Percentiles rank a stretch among this genome's conserved stretches.
Evolutionary conservation across 2,329 filamentous ascomycete genomes (phyloP).

Genomic region (Claviceps pusilla): DNA sequence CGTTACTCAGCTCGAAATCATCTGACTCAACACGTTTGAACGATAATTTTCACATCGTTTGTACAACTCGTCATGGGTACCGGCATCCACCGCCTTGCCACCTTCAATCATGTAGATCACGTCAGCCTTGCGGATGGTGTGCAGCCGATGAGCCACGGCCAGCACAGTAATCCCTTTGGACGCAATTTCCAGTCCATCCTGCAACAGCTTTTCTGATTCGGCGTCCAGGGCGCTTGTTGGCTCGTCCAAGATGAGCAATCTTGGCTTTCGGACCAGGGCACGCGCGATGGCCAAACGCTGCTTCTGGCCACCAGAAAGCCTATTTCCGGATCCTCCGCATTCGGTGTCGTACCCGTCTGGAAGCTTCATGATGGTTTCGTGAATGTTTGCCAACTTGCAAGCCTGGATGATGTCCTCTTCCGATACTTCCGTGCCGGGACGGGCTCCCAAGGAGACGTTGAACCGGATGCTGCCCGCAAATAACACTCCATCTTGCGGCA

Average conservation of each 20-base stretch:
- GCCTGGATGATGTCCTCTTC: slow-evolving; percentile 45
- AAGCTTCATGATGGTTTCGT: slow-evolving; percentile 39
- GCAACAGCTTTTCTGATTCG: slow-evolving; percentile 30
- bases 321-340: slow-evolving; percentile 46
- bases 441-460: slow-evolving; percentile 33
- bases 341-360: slow-evolving; percentile 43
- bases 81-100: slow-evolving; percentile 21
- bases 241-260: slow-evolving; percentile 41
- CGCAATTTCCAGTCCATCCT: slow-evolving; percentile 38
- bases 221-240: slow-evolving; percentile 48
- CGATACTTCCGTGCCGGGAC: slow-evolving; percentile 34
- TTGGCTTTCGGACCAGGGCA: slow-evolving; percentile 47
- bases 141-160: slow-evolving; percentile 29
- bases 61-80: slow-evolving; percentile 1
- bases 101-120: slow-evolving; percentile 27
- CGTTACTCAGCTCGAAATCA: neutral
- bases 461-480: slow-evolving; percentile 34
- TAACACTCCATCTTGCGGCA: slow-evolving; percentile 34
- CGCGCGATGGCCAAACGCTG: slow-evolving; percentile 56
- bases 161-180: slow-evolving; percentile 26
- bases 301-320: slow-evolving; percentile 54
- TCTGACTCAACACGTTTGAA: neutral
- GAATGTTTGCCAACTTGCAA: slow-evolving; percentile 48
- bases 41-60: neutral
- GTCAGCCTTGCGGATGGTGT: slow-evolving; percentile 28